Conservation (phyloP, 352 stramenopile species). For the Phytophthora agathidicida region DNA sequence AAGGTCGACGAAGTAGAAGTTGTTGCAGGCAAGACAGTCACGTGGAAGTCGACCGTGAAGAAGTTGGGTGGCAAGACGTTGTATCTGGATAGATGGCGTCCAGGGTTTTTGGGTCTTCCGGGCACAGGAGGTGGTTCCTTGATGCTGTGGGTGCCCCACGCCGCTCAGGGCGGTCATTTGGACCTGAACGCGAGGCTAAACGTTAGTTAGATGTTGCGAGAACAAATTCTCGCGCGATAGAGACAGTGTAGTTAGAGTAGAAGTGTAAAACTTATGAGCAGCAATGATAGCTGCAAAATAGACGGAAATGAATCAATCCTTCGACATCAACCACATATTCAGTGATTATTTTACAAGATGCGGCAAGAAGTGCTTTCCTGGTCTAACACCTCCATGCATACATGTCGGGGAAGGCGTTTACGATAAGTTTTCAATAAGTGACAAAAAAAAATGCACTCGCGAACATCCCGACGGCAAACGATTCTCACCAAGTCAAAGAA, state of each 20-base stretch:
- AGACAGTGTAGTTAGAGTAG: background rate
- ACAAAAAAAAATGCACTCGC: too few species aligned
- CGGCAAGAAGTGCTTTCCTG: too few species aligned
- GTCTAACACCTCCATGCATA: too few species aligned
- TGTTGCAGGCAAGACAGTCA: constrained; percentile 33
- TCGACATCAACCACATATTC: too few species aligned
- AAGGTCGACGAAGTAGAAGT: constrained; percentile 52
- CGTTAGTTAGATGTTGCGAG: constrained; percentile 26
- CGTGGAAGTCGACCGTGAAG: constrained; percentile 40
- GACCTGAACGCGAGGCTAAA: constrained; percentile 58
- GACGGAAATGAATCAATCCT: constrained; percentile 1
- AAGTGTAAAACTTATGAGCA: background rate
- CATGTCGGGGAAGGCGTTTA: too few species aligned
- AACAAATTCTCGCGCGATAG: background rate
- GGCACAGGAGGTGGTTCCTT: constrained; percentile 68
- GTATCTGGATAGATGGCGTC: constrained; percentile 71
- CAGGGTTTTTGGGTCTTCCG: constrained; percentile 56
- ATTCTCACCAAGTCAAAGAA: too few species aligned
- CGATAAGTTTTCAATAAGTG: too few species aligned
- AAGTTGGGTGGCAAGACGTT: constrained; percentile 59
- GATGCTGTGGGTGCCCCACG: constrained; percentile 56
- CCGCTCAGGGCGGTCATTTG: constrained; percentile 43
- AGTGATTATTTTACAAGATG: too few species aligned
- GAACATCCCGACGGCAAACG: too few species aligned
- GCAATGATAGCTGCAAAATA: background rate